Evolutionary conservation across 2,329 filamentous ascomycete genomes (phyloP).

Genomic region (Phyllosticta paracitricarpa): DNA sequence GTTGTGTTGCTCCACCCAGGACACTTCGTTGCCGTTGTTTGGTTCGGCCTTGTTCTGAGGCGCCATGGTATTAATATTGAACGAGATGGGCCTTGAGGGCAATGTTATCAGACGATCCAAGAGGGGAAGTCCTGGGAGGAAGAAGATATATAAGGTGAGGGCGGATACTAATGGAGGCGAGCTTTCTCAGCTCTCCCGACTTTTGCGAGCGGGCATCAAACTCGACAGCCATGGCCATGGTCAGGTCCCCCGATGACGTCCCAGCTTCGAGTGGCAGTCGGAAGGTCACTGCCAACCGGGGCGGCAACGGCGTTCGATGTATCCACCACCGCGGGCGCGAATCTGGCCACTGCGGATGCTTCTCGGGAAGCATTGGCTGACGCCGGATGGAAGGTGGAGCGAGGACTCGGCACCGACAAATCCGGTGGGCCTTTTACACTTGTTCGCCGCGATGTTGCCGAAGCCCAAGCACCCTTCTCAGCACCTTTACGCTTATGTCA

Average conservation of each 20-base stretch:
- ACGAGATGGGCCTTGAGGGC: background rate
- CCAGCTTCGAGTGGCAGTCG: conserved; percentile 7
- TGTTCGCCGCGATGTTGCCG: conserved; percentile 3
- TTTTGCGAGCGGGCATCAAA: background rate
- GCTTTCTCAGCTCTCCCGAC: background rate
- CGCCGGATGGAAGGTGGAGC: conserved; percentile 3
- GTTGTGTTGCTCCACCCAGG: conserved; percentile 5
- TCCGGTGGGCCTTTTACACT: conserved; percentile 1
- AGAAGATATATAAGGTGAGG: conserved; percentile 5
- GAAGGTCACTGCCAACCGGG: background rate
- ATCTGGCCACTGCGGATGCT: background rate
- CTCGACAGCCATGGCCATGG: conserved; percentile 2
- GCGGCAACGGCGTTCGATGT: background rate
- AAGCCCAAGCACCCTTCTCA: background rate
- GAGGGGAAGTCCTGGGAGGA: background rate
- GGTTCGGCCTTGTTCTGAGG: background rate
- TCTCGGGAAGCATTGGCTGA: background rate
- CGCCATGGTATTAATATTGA: conserved; percentile 2
- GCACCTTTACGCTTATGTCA: conserved; percentile 6
- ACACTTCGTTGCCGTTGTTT: conserved; percentile 5
- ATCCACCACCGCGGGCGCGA: background rate
- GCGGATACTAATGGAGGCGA: background rate
- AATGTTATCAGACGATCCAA: conserved; percentile 1
- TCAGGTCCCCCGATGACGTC: conserved; percentile 9
- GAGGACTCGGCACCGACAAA: background rate